Evolutionary conservation across 106 monocot genomes (phyloP), one percentile per base, ranked within the genome.

Genomic region (Phalaenopsis aphrodite): DNA sequence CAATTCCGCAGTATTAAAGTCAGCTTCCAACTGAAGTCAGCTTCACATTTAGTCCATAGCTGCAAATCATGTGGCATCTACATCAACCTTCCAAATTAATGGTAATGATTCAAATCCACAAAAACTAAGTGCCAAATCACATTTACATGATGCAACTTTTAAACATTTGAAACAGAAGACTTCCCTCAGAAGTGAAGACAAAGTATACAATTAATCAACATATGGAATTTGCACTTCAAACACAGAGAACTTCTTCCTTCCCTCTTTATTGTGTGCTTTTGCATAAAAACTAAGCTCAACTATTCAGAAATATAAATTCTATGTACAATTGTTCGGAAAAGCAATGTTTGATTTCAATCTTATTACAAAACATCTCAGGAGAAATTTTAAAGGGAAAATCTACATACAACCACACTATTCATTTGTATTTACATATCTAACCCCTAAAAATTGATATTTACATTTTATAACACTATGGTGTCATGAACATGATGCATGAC

Each of bases 301-400:
- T 39, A 2, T 15, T 61, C 8, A 17, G 8, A 74, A 74, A 74
- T 42, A 74, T 42, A 18, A 76, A 52, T 58, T 72, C 55, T 56
- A 78, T 79, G 56, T 83, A 79, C 78, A 72, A 37, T 79, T 61
- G 49, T 79, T 74, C 43, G 42, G 18, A 79, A 24, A 55, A 61
- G 8, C 21, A 78, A 18, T 45, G 43, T 10, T 6, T 24, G 2
- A 37, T 73, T 23, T 78, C 15, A 55, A 79, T 72, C 56, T 52
- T 58, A 83, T 66, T 37, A 73, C 73, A 73, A 6, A 79, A 23
- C 24, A 67, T 23, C 2, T 42, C 6, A 64, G 30, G 56, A 46
- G 69, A 72, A 78, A 2, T 55, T 42, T 49, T 19, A 52, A 52
- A 10, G 30, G 30, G 30, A 30, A 30, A 30, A 30, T 30, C 30